A percentile compares a stretch with the other conserved stretches of the same genome.
Evolutionary conservation across 345 rosid genomes (phyloP).

Genomic region (Acer saccharum): DNA sequence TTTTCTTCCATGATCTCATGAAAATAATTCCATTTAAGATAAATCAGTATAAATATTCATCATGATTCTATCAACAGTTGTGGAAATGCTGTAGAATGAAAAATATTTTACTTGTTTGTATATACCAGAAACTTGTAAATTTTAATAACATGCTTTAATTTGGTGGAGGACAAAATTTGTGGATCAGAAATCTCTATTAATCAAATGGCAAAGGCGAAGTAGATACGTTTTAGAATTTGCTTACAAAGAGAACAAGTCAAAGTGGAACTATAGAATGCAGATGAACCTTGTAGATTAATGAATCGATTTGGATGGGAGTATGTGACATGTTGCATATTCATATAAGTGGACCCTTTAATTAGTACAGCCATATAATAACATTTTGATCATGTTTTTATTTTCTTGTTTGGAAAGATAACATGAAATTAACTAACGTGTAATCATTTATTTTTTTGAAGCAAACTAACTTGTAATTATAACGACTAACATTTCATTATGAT

Average conservation of each 20-base stretch:
- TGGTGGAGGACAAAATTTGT: not conserved
- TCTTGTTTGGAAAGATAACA: too few species aligned
- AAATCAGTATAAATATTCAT: too few species aligned
- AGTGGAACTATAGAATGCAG: not conserved
- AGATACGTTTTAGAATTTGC: not conserved
- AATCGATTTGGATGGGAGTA: not conserved
- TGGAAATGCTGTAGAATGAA: not conserved
- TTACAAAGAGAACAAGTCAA: not conserved
- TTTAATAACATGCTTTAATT: not conserved
- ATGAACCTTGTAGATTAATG: too few species aligned
- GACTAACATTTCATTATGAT: too few species aligned
- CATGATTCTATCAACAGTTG: not conserved
- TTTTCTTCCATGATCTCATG: not conserved
- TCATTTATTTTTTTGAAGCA: too few species aligned
- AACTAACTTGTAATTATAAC: too few species aligned
- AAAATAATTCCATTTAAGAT: not conserved
- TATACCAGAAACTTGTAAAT: not conserved
- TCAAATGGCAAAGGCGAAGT: not conserved
- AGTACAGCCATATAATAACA: too few species aligned
- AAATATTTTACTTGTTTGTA: too few species aligned
- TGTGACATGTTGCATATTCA: not conserved
- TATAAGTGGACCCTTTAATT: too few species aligned
- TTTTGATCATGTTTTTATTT: too few species aligned
- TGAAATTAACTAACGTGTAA: too few species aligned
- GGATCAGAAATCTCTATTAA: not conserved